Evolutionary conservation across 2,329 filamentous ascomycete species (phyloP), one percentile per base, ranked within the genome.

Genomic region (Ploettnerulaceae sp.): DNA sequence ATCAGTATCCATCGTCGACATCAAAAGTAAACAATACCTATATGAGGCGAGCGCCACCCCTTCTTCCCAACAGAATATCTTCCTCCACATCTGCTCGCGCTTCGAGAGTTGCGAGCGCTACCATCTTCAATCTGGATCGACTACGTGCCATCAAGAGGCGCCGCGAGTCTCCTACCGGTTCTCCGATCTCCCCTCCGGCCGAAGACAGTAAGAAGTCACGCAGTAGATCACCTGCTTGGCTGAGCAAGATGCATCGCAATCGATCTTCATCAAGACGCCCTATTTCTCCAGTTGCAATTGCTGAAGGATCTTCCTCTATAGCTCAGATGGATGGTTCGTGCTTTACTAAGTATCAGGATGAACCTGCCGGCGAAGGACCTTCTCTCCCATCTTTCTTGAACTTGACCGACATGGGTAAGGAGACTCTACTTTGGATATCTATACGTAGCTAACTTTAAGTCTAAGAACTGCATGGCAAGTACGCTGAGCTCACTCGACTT

Each of bases 401-500:
- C 26, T 63, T 74, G 45, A 69, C 65, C 20, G 68, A 67, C 51
- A 56, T 66, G 62, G 74, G 77, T 74, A 68, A 52, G 73, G 65
- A 31, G 12, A 14, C 33, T 7, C 17, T 42, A n/a, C 52, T 38
- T 29, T 31, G 20, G 6, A 14, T 1, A 15, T 8, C 17, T 4
- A 20, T 11, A 35, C 8, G 4, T 12, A 14, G 14, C 54, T 61
- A n/a, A 62, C 37, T 12, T 34, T 17, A 2, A 3, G 4, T 33
- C 8, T 18, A 15, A 44, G 79, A 82, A 46, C 71, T 83, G 39
- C 69, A 73, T 49, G 64, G 69, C 47, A 82, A 79, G 59, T 85
- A 83, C 61, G 67, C 73, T 47, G 75, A 81, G 49, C 68, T 86
- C 72, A 81, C 67, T 76, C 74, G 75, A 68, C 76, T 57, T 74